Base-by-base conservation (phyloP, 139 green algal genomes). In the Coccomyxa sp. region DNA sequence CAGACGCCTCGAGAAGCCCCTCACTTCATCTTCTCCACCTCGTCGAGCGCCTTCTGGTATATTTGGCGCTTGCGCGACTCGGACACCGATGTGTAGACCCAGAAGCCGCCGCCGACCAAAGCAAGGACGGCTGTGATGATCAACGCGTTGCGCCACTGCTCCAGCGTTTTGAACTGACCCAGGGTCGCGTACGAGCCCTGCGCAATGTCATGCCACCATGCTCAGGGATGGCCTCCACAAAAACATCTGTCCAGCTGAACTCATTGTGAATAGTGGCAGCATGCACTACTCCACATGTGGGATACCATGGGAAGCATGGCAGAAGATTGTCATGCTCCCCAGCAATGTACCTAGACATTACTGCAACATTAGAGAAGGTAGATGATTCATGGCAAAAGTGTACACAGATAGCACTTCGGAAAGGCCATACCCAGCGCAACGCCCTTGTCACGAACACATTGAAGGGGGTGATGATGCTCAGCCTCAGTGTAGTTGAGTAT, bases 11-110 rank as follows among this genome's bases (percentile, higher is more conserved):
- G 18, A 71, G 4, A 11, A 21, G 4, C 63, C 78, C 23, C 59
- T 82, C 78, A 82, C 78, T 82, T 82, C 78, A 82, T 82, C 10
- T 82, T 82, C 51, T 74, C 25, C 78, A 82, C 78, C 51, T 71
- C 78, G 16, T 71, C 45, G 7, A 75, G 23, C 10, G 78, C 78
- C 17, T 74, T 71, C 30, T 45, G 16, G 45, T 71, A 71, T 18
- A 21, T 45, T 13, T 67, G 78, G 15, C 45, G 51, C 78, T 28
- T 71, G 51, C 17, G 45, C 78, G 78, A 45, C 71, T 77, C 71
- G 12, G 71, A 38, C 23, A 77, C 71, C 1, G 25, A 18, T 25
- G 27, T 31, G 71, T 77, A 77, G 21, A 16, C 78, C 30, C 13
- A 66, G 17, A 66, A 21, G 51, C 15, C 51, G 51, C 17, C 17